Evolutionary conservation across 1,284 basidiomycete genomes (phyloP).

Genomic region (Apiotrichum laibachii): DNA sequence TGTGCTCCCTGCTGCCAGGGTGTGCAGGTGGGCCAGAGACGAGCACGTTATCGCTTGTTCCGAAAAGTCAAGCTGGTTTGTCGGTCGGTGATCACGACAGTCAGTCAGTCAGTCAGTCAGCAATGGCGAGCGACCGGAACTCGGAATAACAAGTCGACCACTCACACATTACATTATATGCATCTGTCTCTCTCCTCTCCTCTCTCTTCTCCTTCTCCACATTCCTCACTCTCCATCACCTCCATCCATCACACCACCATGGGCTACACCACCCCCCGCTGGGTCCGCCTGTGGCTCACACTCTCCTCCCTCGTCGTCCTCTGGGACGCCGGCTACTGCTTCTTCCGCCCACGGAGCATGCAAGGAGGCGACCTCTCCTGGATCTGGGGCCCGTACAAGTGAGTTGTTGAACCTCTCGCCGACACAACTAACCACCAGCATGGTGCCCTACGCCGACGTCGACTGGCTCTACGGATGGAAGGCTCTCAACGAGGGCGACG

Average conservation of each 20-base stretch:
- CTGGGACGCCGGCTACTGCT: constrained; percentile 68
- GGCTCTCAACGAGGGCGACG: constrained; percentile 63
- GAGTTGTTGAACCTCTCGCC: constrained; percentile 10
- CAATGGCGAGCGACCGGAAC: neutral
- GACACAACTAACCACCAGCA: constrained; percentile 7
- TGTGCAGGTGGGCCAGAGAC: too few relatives aligned
- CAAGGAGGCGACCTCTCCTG: constrained; percentile 79
- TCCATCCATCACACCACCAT: constrained; percentile 3
- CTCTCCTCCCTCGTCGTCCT: constrained; percentile 57
- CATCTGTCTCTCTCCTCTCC: neutral
- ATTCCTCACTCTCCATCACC: neutral
- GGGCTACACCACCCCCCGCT: constrained; percentile 49
- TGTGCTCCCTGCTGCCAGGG: too few relatives aligned
- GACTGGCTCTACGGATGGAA: constrained; percentile 70
- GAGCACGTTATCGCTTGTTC: too few relatives aligned
- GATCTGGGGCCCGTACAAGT: constrained; percentile 78
- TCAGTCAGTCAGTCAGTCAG: too few relatives aligned
- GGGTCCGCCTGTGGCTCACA: constrained; percentile 69
- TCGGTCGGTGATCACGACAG: too few relatives aligned
- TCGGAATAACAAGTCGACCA: too few relatives aligned
- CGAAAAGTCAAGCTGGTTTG: too few relatives aligned
- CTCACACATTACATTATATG: too few relatives aligned
- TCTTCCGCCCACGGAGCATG: constrained; percentile 65
- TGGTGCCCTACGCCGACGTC: constrained; percentile 54
- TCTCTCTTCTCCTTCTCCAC: neutral